These are phyloP conservation scores for Colletotrichum chlorophyti DNA, from an alignment of 2,329 filamentous ascomycete species.

Conservation along the genomic window DNA sequence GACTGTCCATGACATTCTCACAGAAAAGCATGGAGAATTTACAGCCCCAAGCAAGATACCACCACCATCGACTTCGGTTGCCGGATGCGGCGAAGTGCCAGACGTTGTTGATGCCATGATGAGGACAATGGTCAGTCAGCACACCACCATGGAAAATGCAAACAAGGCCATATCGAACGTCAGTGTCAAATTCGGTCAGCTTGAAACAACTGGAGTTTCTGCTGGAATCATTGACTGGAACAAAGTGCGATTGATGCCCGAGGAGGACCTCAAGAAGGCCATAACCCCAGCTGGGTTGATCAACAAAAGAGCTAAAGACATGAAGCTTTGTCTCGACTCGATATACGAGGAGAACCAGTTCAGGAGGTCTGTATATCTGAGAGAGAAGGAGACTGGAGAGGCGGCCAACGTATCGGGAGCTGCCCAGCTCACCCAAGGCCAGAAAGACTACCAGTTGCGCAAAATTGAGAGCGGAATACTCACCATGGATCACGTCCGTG, in stretches of 20 bases:
- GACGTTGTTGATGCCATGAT: slow-evolving; percentile 61
- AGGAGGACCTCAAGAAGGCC: slow-evolving; percentile 69
- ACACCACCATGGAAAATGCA: slow-evolving; percentile 59
- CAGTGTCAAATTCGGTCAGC: slow-evolving; percentile 67
- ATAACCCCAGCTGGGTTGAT: slow-evolving; percentile 77
- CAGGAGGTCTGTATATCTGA: slow-evolving; percentile 50
- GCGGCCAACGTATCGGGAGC: slow-evolving; percentile 51
- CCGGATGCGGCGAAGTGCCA: slow-evolving; percentile 69
- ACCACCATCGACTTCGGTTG: slow-evolving; percentile 71
- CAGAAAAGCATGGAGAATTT: slow-evolving; percentile 69
- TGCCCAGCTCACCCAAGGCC: slow-evolving; percentile 45
- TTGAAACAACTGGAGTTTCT: slow-evolving; percentile 65
- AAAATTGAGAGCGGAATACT: slow-evolving; percentile 65
- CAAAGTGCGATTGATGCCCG: slow-evolving; percentile 65
- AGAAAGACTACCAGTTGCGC: slow-evolving; percentile 64
- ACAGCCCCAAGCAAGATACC: slow-evolving; percentile 71
- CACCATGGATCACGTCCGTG: slow-evolving; percentile 58
- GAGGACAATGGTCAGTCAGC: slow-evolving; percentile 59
- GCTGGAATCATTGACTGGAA: slow-evolving; percentile 80
- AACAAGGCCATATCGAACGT: slow-evolving; percentile 71
- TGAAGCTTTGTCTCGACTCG: slow-evolving; percentile 76
- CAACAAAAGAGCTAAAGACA: slow-evolving; percentile 72
- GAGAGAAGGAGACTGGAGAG: slow-evolving; percentile 47
- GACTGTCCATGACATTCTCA: slow-evolving; percentile 71
- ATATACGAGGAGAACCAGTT: slow-evolving; percentile 72